phyloP scores from a whole-genome alignment of 306 rosid genomes.

The Acacia acuminata region DNA sequence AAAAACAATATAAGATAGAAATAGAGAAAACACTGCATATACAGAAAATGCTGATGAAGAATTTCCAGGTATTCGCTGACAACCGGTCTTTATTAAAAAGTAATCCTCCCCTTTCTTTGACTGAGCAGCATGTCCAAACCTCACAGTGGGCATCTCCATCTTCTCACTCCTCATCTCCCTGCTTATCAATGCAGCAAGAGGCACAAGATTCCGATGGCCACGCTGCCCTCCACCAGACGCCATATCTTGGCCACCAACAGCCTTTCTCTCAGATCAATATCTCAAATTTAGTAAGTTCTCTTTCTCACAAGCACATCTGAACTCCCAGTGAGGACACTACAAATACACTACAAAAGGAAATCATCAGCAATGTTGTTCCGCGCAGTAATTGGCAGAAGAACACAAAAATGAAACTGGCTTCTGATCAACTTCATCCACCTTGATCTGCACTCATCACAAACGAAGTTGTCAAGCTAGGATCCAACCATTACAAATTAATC shows the following conservation, averaged over 20 bases:
- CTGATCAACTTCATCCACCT: constrained; percentile 17
- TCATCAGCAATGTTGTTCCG: neutral
- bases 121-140: constrained; percentile 84
- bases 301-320: constrained; percentile 37
- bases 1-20: constrained; percentile 11
- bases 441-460: constrained; percentile 53
- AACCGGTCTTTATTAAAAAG: constrained; percentile 79
- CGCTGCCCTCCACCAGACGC: constrained; percentile 74
- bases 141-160: constrained; percentile 86
- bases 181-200: constrained; percentile 89
- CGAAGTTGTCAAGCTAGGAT: constrained; percentile 31
- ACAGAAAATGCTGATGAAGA: constrained; percentile 79
- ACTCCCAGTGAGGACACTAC: constrained; percentile 29
- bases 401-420: constrained; percentile 8
- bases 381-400: constrained; percentile 15
- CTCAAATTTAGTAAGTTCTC: constrained; percentile 31
- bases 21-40: constrained; percentile 67
- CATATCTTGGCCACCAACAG: constrained; percentile 42
- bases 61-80: constrained; percentile 80
- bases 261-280: constrained; percentile 29
- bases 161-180: constrained; percentile 86
- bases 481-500: constrained; percentile 23
- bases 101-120: constrained; percentile 95
- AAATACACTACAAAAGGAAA: neutral
- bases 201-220: constrained; percentile 70